Evolutionary conservation across 2,329 filamentous ascomycete genomes (phyloP), one percentile per base, ranked within the genome.

Genomic region (Ploettnerulaceae sp.): DNA sequence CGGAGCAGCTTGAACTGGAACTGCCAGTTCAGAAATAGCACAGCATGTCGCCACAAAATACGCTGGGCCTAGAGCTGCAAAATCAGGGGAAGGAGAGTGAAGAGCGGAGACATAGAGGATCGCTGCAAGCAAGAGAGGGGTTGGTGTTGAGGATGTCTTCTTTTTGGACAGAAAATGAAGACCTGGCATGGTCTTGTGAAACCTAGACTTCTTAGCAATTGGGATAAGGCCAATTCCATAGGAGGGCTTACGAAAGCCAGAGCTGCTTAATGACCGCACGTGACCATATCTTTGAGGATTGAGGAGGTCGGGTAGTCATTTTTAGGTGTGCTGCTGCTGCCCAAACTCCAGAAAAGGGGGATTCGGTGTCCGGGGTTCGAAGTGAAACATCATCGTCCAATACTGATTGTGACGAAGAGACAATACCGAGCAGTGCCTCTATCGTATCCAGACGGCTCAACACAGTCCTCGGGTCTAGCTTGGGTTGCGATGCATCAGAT

Each of bases 151-250:
- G 22, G 71, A 71, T 0, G 60, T 67, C 52, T 69, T 66, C 24
- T 67, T 70, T 15, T 62, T 64, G 0, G 70, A 69, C 8, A 72
- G 61, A 39, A 72, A 72, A 49, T 72, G 70, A 3, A 73, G 53
- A 1, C 68, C 67, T 0, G 67, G 69, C 64, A 71, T 70, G 25
- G 64, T 67, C 24, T 69, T 66, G 46, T 72, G 66, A 39, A 72
- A 72, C 4, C 67, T 71, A 34, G 5, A 34, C 22, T n/a, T 28
- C 17, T 31, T 48, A 20, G 44, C 14, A 17, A 36, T n/a, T 20
- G 26, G 14, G 22, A 18, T 22, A 11, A 6, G 20, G 17, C 5
- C 3, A 21, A 9, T 26, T 28, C 20, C 14, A 11, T n/a, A n/a
- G 8, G n/a, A 18, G 4, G 18, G 17, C 57, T 47, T 51, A 64